Percentiles rank a stretch among this genome's conserved stretches.
Conservation (phyloP, 108 stramenopile species). For the Discostella stelligeroides region DNA sequence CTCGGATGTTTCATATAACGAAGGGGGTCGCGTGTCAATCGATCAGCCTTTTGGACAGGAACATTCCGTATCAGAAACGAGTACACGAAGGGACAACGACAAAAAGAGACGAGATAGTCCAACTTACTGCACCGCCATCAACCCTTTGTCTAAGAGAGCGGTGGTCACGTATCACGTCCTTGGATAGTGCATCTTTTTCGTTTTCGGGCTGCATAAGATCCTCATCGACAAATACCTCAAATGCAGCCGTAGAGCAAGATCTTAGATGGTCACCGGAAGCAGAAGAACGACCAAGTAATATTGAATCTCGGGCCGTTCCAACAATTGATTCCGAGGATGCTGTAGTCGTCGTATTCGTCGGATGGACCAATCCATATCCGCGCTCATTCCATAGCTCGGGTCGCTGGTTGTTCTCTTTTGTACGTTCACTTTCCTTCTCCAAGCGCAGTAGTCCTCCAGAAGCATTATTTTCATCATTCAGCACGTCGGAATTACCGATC, state of each 20-base stretch:
- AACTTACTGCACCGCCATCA: slow-evolving; percentile 72
- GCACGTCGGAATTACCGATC: slow-evolving; percentile 14
- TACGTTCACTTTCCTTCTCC: slow-evolving; percentile 61
- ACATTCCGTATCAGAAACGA: background rate
- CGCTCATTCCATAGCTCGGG: slow-evolving; percentile 84
- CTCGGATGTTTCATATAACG: no score
- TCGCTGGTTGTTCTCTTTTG: slow-evolving; percentile 70
- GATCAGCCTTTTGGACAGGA: slow-evolving; percentile 52
- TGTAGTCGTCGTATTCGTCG: slow-evolving; percentile 5
- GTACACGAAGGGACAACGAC: background rate
- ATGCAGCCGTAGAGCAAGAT: slow-evolving; percentile 41
- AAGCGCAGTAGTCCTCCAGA: slow-evolving; percentile 30
- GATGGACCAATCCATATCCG: slow-evolving; percentile 61
- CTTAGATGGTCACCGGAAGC: slow-evolving; percentile 15
- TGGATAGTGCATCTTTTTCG: slow-evolving; percentile 24
- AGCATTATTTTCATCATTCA: slow-evolving; percentile 30
- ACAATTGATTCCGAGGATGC: slow-evolving; percentile 27
- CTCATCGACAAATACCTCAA: slow-evolving; percentile 85
- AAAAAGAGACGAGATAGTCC: background rate
- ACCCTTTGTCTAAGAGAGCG: slow-evolving; percentile 71
- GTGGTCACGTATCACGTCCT: slow-evolving; percentile 54
- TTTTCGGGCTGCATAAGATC: slow-evolving; percentile 46
- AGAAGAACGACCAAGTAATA: slow-evolving; percentile 11
- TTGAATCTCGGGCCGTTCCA: slow-evolving; percentile 9
- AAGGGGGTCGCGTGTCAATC: slow-evolving; percentile 69